Conservation (phyloP, 2,329 filamentous ascomycete species). For the Nigrograna mackinnonii region DNA sequence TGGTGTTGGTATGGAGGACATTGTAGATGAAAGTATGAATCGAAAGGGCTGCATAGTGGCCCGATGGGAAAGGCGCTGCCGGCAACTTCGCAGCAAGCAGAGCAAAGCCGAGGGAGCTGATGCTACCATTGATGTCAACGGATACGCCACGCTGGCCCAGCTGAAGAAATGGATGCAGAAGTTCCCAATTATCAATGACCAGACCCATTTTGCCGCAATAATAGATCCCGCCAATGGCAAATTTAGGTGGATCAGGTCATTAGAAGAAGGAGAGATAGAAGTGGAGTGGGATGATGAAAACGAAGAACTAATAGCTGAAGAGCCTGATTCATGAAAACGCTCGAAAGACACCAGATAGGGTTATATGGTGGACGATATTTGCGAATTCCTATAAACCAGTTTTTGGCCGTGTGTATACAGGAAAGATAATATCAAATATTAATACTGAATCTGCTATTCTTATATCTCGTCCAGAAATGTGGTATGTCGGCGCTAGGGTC, state of each 20-base stretch:
- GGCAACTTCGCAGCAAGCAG: slow-evolving; percentile 13
- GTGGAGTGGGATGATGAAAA: not conserved
- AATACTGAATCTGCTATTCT: no score
- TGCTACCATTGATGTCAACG: not conserved
- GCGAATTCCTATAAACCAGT: no score
- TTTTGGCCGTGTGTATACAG: no score
- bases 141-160: slow-evolving; percentile 34
- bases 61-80: slow-evolving; percentile 25
- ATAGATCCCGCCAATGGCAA: slow-evolving; percentile 58
- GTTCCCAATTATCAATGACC: slow-evolving; percentile 60
- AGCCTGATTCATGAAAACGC: no score
- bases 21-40: slow-evolving; percentile 38
- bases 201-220: slow-evolving; percentile 61
- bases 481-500: no score
- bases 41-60: slow-evolving; percentile 32
- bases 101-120: slow-evolving; percentile 4
- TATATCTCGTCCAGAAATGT: no score
- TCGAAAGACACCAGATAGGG: no score
- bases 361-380: no score
- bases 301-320: no score
- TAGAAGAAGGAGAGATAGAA: slow-evolving; percentile 8
- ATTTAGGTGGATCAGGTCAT: slow-evolving; percentile 48
- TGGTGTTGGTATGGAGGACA: slow-evolving; percentile 22
- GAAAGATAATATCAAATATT: no score
- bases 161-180: slow-evolving; percentile 54